Base-by-base conservation (phyloP, 805 yeast genomes). In the Yamadazyma paraphyllophila region DNA sequence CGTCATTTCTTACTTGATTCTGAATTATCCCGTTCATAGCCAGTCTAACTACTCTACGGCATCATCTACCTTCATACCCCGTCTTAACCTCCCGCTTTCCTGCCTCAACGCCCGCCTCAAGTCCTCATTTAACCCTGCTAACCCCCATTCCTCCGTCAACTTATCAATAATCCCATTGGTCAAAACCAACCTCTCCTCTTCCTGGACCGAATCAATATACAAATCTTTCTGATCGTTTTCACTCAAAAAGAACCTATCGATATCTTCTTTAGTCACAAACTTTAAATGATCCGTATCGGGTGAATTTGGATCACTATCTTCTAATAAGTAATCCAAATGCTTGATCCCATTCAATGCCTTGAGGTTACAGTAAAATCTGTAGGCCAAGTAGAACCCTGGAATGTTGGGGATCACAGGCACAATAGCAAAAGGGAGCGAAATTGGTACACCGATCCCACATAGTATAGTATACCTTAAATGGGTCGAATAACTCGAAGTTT, bases 351-450 rank as follows among this genome's bases (percentile, higher is more conserved):
- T 61, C 49, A 76, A 69, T 0, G 96, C 96, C 55, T 85, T 85
- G 59, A 83, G 74, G 61, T 92, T 88, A 60, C 96, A 88, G 67
- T 89, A 91, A 14, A 85, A 74, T 49, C 98, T 73, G 60, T 85
- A 91, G 2, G 85, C 73, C 36, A 91, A 65, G 57, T 89, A 92
- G 58, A 92, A 85, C 0, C 96, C 96, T 0, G 98, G 98, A 15
- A 91, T 78, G 56, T 91, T 91, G 15, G 98, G 98, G 2, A 90
- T 62, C n/a, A 91, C 73, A 0, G 98, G 98, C 0, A 92, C 59
- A 36, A 89, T 55, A 0, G 88, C 90, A 36, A 91, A 62, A 2
- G 98, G 98, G 2, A 88, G 54, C 0, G 95, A 81, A 37, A 91
- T 51, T 1, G 97, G 97, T 3, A 92, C 63, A 3, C 82, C 81